phyloP scores from a whole-genome alignment of 2,329 filamentous ascomycete genomes.

The Pseudogymnoascus sp. region DNA sequence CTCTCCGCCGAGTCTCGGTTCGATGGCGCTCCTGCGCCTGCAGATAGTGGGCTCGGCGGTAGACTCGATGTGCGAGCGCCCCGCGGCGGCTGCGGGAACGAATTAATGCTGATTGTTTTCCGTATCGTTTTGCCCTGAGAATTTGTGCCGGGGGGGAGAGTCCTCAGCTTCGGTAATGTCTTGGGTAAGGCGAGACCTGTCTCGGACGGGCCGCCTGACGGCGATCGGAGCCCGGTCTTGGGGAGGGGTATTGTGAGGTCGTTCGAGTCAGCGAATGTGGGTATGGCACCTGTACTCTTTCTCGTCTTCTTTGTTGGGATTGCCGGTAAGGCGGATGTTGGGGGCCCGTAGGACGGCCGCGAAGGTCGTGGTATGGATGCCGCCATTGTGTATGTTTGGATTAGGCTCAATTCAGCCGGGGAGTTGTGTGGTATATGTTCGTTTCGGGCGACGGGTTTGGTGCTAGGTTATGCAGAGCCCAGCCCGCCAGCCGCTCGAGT shows the following conservation, averaged over 20 bases:
- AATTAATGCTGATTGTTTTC: slow-evolving; percentile 86
- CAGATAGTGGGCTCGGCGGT: slow-evolving; percentile 52
- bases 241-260: slow-evolving; percentile 30
- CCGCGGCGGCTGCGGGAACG: slow-evolving; percentile 83
- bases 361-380: slow-evolving; percentile 49
- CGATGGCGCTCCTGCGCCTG: slow-evolving; percentile 29
- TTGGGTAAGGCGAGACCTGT: slow-evolving; percentile 39
- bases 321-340: slow-evolving; percentile 62
- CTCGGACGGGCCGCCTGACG: slow-evolving; percentile 47
- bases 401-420: background rate
- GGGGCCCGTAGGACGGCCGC: slow-evolving; percentile 59
- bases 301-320: slow-evolving; percentile 65
- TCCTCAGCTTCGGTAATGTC: slow-evolving; percentile 47
- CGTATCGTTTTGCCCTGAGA: slow-evolving; percentile 61
- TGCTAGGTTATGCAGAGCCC: slow-evolving; percentile 9
- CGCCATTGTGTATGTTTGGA: slow-evolving; percentile 35
- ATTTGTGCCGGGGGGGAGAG: slow-evolving; percentile 45
- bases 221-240: slow-evolving; percentile 49
- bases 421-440: background rate
- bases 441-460: background rate
- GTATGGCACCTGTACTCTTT: slow-evolving; percentile 49
- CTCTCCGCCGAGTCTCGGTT: slow-evolving; percentile 23
- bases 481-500: slow-evolving; percentile 1
- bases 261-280: slow-evolving; percentile 28
- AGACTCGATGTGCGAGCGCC: slow-evolving; percentile 49